Base-by-base conservation (phyloP, 352 stramenopile species). In the Phytophthora chlamydospora region DNA sequence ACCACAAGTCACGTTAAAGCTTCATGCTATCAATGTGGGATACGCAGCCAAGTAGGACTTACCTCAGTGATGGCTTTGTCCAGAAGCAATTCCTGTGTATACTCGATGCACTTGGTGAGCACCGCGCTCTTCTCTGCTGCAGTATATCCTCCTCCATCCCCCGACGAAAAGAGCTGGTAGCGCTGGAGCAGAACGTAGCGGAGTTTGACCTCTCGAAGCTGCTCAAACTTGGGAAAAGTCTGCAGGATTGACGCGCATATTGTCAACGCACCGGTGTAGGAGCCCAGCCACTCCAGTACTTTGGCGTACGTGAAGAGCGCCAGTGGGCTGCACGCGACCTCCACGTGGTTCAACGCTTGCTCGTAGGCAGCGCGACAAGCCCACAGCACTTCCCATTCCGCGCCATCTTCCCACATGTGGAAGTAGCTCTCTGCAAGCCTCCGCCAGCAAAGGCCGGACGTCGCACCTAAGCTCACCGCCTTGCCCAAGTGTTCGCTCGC, bases 361-460 rank as follows among this genome's bases (percentile, higher is more conserved):
- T 91, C 80, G 48, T 80, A 89, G 7, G 74, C 66, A 19, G 56
- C 74, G 29, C 80, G 81, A 21, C 78, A 74, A 34, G 88, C 76
- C 80, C 82, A 93, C 7, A 91, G 65, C 12, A 65, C 52, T 11
- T 84, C 70, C 82, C 85, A 93, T 29, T 90, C 73, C 4, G 75
- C 66, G 9, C 49, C 76, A 11, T 55, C 39, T 32, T 80, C 48
- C 71, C 79, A 91, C 13, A 64, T 51, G 34, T 71, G 61, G 34
- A 73, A 82, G 42, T 88, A 78, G 36, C 79, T 81, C 36, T 89
- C 75, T 9, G 78, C 80, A 7, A 91, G 70, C 27, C 77, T 46
- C 17, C 80, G 64, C 82, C 84, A 93, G 21, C 68, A 80, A 19
- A 74, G 50, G 31, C 78, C 71, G 0, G 54, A 73, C 12, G 53